Evolutionary conservation across 2,329 filamentous ascomycete species (phyloP).

Genomic region (Fusarium nodosum): DNA sequence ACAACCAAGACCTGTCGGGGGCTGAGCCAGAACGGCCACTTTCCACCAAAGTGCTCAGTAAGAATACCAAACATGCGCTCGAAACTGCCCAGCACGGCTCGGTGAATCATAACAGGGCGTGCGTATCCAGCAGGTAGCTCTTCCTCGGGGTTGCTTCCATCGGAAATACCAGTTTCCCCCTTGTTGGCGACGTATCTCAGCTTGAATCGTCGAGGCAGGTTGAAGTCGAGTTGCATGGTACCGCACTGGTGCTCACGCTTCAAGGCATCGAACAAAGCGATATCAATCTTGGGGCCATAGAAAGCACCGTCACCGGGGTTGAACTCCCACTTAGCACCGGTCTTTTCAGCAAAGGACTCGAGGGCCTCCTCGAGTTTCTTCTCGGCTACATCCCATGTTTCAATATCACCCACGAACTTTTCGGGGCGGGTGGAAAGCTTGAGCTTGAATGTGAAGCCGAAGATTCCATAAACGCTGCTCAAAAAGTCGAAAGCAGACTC

Average conservation of each 20-base stretch:
- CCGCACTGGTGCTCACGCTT: conserved; percentile 73
- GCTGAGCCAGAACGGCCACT: conserved; percentile 91
- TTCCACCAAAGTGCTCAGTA: conserved; percentile 86
- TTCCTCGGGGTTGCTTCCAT: conserved; percentile 58
- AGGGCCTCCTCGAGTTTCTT: conserved; percentile 82
- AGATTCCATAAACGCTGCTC: conserved; percentile 76
- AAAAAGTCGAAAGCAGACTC: conserved; percentile 90
- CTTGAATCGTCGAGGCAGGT: conserved; percentile 67
- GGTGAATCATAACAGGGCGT: conserved; percentile 88
- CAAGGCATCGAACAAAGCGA: conserved; percentile 90
- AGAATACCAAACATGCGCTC: conserved; percentile 78
- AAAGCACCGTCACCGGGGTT: conserved; percentile 97
- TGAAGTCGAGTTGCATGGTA: conserved; percentile 96
- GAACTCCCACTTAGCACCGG: conserved; percentile 82
- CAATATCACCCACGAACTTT: conserved; percentile 87
- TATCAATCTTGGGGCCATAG: conserved; percentile 98
- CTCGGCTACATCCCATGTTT: conserved; percentile 92
- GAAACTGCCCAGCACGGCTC: conserved; percentile 81
- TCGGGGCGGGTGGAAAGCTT: conserved; percentile 93
- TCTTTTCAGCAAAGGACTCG: conserved; percentile 75
- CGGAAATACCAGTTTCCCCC: conserved; percentile 57
- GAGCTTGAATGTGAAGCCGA: conserved; percentile 81
- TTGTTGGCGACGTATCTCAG: conserved; percentile 66
- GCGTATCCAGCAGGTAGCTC: conserved; percentile 77
- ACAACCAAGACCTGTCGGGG: conserved; percentile 78